A percentile compares a stretch with the other conserved stretches of the same genome.
These are phyloP conservation scores for Apophysomyces trapeziformis DNA, from an alignment of 371 early-diverging fungal genomes.

Conservation along the genomic window DNA sequence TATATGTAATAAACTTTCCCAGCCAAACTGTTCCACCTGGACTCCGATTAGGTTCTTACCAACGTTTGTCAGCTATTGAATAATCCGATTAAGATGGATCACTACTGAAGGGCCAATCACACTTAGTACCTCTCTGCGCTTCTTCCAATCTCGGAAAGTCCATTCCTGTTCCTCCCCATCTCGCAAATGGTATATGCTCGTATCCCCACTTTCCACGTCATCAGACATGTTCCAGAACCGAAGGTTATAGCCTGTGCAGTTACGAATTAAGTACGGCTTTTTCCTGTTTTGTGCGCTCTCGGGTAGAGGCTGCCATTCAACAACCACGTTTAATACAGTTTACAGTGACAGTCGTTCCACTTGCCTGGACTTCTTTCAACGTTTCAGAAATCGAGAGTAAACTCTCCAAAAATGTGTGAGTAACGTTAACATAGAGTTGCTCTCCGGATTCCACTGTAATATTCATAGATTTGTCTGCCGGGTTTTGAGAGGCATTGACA, in stretches of 20 bases:
- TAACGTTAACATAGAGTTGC: constrained; percentile 72
- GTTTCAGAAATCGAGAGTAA: constrained; percentile 51
- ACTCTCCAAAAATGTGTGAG: constrained; percentile 75
- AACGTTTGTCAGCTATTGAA: constrained; percentile 24
- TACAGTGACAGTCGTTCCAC: too few relatives aligned
- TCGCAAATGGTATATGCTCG: constrained; percentile 48
- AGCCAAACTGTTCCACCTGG: constrained; percentile 68
- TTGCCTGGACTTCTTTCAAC: constrained; percentile 31
- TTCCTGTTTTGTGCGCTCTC: constrained; percentile 39
- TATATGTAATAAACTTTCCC: constrained; percentile 75
- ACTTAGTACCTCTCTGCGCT: constrained; percentile 65
- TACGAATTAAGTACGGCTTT: constrained; percentile 74
- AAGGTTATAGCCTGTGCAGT: constrained; percentile 78
- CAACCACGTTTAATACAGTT: neutral
- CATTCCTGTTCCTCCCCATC: constrained; percentile 70
- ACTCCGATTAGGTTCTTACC: constrained; percentile 69
- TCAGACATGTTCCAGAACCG: constrained; percentile 78
- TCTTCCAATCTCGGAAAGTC: constrained; percentile 87
- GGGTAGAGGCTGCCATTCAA: constrained; percentile 28
- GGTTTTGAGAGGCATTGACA: constrained; percentile 38
- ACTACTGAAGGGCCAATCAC: neutral
- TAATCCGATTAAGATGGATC: neutral
- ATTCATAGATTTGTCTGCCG: constrained; percentile 28
- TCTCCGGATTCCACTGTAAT: constrained; percentile 63
- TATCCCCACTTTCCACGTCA: constrained; percentile 41